Base-by-base conservation (phyloP, 2,329 filamentous ascomycete species). In the Pseudogymnoascus sp. region DNA sequence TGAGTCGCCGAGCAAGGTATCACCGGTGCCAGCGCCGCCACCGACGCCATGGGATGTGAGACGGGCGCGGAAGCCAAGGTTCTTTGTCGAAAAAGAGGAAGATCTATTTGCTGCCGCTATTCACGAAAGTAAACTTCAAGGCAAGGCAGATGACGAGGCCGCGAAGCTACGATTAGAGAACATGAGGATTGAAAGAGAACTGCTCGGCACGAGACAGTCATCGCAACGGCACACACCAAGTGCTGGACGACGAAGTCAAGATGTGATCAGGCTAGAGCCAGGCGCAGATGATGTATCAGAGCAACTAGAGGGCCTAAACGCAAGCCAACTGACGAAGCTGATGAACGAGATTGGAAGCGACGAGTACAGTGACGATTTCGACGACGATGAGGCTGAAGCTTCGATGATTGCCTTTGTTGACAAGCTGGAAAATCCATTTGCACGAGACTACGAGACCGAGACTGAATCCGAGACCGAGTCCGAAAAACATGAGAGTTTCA, bases 71-170 rank as follows among this genome's bases (percentile, higher is more conserved):
- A 64, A 62, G 37, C 67, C 64, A 6, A 61, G 59, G 24, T 71
- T 72, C 46, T 72, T 72, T 37, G 62, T 68, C 59, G 70, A 72
- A 38, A 72, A 72, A 43, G 68, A 70, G 24, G 69, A 71, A 40
- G 69, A 71, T 62, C 43, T 68, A 5, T 6, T 70, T 8, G 62
- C 65, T 41, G 69, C 69, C 4, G 70, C 67, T 2, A 16, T 71
- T n/a, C 43, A 68, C 7, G 69, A 71, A 56, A 70, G 67, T 35
- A 66, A 61, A 24, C 26, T 56, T 19, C 46, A 56, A 56, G 10
- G 46, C 8, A 56, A 56, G 26, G 26, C 8, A 7, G 46, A 56
- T 33, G n/a, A 31, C 10, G 46, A 56, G 8, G 46, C 46, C 0
- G 28, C 26, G 0, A 56, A 56, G 46, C 26, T 56, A n/a, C 46